Percentiles rank a stretch among this genome's conserved stretches.
These are phyloP conservation scores for Auricularia heimuer DNA, from an alignment of 768 basidiomycete genomes.

Conservation along the genomic window DNA sequence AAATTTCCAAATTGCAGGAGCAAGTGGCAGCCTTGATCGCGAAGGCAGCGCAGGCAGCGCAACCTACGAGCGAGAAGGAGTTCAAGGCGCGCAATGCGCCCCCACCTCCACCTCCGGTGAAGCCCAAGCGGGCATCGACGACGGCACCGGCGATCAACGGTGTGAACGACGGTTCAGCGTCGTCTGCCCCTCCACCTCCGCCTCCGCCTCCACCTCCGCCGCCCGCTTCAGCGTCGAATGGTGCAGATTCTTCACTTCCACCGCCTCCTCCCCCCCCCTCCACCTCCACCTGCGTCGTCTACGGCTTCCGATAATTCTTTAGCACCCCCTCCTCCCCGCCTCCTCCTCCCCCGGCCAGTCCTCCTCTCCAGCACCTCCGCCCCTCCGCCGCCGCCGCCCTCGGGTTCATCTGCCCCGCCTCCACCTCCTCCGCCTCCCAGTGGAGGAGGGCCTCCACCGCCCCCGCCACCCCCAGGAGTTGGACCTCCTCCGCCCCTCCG, in stretches of 20 bases:
- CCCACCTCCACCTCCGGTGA: conserved; percentile 43
- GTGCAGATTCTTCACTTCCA: background rate
- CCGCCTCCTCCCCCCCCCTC: conserved; percentile 10
- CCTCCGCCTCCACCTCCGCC: conserved; percentile 18
- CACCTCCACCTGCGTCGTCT: conserved; percentile 8
- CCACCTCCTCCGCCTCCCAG: conserved; percentile 21
- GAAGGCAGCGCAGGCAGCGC: conserved; percentile 25
- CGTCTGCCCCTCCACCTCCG: conserved; percentile 10
- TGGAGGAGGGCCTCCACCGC: conserved; percentile 23
- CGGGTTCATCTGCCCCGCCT: conserved; percentile 8
- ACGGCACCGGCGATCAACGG: background rate
- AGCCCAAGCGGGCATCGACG: conserved; percentile 20
- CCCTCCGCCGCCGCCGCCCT: conserved; percentile 11
- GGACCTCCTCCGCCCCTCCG: conserved; percentile 2
- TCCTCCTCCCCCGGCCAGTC: conserved; percentile 18
- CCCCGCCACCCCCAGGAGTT: conserved; percentile 27
- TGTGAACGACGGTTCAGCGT: background rate
- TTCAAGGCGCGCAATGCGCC: conserved; percentile 61
- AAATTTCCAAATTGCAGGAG: conserved; percentile 34
- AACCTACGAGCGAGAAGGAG: conserved; percentile 50
- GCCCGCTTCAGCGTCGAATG: conserved; percentile 17
- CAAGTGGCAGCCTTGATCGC: conserved; percentile 29
- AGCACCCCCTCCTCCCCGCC: conserved; percentile 11
- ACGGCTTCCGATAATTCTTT: background rate
- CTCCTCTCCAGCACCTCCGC: conserved; percentile 16